Evolutionary conservation across 2,329 filamentous ascomycete species (phyloP), one percentile per base, ranked within the genome.

Genomic region (Fusarium proliferatum): DNA sequence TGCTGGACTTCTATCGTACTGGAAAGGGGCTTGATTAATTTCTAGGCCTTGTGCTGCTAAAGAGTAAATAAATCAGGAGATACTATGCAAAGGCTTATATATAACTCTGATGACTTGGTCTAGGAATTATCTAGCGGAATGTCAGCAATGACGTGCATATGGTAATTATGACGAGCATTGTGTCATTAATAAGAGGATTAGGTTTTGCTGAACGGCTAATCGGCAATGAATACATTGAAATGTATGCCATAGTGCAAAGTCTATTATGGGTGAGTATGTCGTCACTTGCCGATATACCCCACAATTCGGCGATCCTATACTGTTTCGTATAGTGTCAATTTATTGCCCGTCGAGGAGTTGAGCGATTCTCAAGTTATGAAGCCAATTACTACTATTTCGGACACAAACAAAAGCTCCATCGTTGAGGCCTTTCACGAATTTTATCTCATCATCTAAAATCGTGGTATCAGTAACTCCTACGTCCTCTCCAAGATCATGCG

Each of bases 51-150:
- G 9, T 17, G 15, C 0, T 49, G 7, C 3, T 6, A 1, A 9
- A 12, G 9, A 48, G 45, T 16, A 30, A 30, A 11, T 16, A 0
- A 16, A 10, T 46, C 5, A 9, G 45, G 21, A 21, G 17, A 15
- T 8, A 3, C 5, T 17, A 16, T 28, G 7, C 26, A 1, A 33
- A n/a, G 15, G 9, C 7, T 9, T 17, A 12, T 13, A 33, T n/a
- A n/a, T 0, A 8, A 17, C 7, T 12, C 2, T 6, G 2, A 4
- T 3, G 4, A n/a, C 21, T 5, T 3, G 5, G 1, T 0, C 6
- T 12, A 5, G 1, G 2, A 10, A 6, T n/a, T 4, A 13, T 13
- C 33, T 15, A 49, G 46, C 46, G 3, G 1, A 33, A 15, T 6
- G 15, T 17, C 28, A 49, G 46, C 7, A 23, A 49, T 49, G 46